Evolutionary conservation across 306 rosid genomes (phyloP), one percentile per base, ranked within the genome.

Genomic region (Erythrophleum fordii): DNA sequence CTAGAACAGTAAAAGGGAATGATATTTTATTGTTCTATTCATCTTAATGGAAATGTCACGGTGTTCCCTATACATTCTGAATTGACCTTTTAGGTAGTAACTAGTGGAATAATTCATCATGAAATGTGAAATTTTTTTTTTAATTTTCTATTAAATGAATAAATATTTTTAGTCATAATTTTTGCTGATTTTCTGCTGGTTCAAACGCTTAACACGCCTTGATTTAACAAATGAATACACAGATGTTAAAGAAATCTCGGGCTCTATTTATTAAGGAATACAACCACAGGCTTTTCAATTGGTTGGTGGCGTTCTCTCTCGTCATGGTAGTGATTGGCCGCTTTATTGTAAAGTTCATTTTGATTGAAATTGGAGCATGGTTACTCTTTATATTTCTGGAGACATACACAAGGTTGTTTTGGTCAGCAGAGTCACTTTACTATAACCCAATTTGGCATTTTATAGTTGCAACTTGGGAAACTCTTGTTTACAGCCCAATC

Each of bases 221-320:
- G 46, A 39, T 82, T 31, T 70, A 69, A 76, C 46, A 61, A 73
- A 52, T 85, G 81, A 71, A 60, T 73, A 52, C 69, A 88, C 93
- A 93, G 99, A 93, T 95, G 99, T 55, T 93, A 85, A 93, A 90
- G 73, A 95, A 89, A 82, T 85, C 99, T n/a, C 89, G 89, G 34
- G 72, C 92, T 52, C 89, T 85, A 39, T 95, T 95, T 80, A 95
- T 95, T 53, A 91, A 92, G 85, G 99, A 95, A 45, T 95, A 95
- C 85, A 95, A 95, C 74, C 92, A 90, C 82, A 87, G 92, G 76
- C 96, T 95, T 80, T 95, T 93, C 88, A 95, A 91, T 90, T 93
- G 99, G 99, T 76, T 93, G 96, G 99, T 95, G 83, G 91, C 92
- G 74, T 95, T 93, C 89, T 91, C 99, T 44, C 91, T 95, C 62